Conservation (phyloP, 148 eudicot species). For the Beta vulgaris region DNA sequence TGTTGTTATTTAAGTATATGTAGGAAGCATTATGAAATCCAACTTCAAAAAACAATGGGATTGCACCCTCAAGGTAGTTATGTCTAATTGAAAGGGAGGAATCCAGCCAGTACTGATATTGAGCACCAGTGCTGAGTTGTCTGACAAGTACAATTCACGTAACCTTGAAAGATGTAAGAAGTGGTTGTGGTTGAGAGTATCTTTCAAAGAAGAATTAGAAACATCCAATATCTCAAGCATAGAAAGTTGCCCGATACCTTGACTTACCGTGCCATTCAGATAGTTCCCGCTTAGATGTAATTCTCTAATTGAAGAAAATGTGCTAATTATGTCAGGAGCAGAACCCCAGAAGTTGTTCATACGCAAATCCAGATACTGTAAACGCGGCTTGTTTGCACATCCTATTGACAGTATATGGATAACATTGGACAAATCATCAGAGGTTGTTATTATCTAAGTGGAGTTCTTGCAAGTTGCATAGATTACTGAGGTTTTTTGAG, state of each 20-base stretch:
- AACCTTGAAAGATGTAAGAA: constrained; percentile 27
- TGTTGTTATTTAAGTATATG: no score
- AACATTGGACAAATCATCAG: not conserved
- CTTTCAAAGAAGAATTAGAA: constrained; percentile 24
- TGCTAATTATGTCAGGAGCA: constrained; percentile 16
- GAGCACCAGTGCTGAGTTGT: constrained; percentile 22
- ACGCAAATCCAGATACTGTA: constrained; percentile 16
- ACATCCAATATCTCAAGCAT: constrained; percentile 21
- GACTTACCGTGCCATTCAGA: constrained; percentile 20
- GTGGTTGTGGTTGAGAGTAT: constrained; percentile 23
- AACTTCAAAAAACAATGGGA: constrained; percentile 1
- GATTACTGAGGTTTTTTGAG: not conserved
- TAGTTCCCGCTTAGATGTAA: constrained; percentile 14
- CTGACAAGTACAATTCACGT: constrained; percentile 17
- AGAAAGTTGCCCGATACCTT: constrained; percentile 22
- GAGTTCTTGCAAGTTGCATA: constrained; percentile 12
- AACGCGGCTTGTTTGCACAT: not conserved
- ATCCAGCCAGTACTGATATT: constrained; percentile 15
- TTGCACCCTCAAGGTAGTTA: constrained; percentile 9
- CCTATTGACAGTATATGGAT: not conserved
- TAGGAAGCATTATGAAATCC: no score
- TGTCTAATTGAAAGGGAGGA: constrained; percentile 15
- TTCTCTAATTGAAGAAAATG: constrained; percentile 12
- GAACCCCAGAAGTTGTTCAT: constrained; percentile 14
- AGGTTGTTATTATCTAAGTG: not conserved